Conservation (phyloP, 192 early-diverging fungal species). For the Coemansia sp. region DNA sequence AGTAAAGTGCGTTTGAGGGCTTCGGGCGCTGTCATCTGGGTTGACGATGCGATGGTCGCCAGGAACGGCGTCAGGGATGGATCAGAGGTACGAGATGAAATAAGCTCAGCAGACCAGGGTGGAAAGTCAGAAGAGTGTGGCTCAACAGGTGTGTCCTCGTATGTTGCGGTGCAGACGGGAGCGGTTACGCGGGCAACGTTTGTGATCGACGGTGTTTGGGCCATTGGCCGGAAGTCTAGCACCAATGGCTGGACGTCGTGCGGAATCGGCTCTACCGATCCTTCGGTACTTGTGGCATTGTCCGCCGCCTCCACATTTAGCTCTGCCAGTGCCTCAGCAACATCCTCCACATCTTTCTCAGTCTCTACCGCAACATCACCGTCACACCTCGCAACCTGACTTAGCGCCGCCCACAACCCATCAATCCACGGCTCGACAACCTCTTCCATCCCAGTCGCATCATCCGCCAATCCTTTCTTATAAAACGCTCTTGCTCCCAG, state of each 20-base stretch:
- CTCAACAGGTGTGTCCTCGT: background rate
- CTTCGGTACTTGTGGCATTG: background rate
- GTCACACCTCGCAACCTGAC: conserved; percentile 33
- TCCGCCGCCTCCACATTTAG: conserved; percentile 4
- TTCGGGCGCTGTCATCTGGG: conserved; percentile 63
- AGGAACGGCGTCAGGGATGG: conserved; percentile 36
- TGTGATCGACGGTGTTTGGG: conserved; percentile 31
- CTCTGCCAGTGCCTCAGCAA: conserved; percentile 2
- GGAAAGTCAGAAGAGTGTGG: background rate
- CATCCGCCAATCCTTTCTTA: conserved; percentile 81
- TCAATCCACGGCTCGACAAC: conserved; percentile 91
- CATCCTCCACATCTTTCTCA: background rate
- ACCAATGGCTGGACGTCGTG: conserved; percentile 35
- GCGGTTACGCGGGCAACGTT: conserved; percentile 35
- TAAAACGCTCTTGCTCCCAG: conserved; percentile 74
- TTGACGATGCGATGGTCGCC: conserved; percentile 56
- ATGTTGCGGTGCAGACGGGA: conserved; percentile 11
- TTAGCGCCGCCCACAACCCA: conserved; percentile 73
- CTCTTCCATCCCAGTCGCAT: conserved; percentile 89
- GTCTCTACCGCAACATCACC: background rate
- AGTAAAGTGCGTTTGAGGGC: conserved; percentile 73
- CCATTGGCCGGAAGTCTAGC: conserved; percentile 41
- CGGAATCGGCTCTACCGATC: background rate
- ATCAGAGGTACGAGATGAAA: background rate
- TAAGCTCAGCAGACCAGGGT: background rate